Conservation (phyloP, 1,139 yeast species). For the Petasospora rhodanensis region DNA sequence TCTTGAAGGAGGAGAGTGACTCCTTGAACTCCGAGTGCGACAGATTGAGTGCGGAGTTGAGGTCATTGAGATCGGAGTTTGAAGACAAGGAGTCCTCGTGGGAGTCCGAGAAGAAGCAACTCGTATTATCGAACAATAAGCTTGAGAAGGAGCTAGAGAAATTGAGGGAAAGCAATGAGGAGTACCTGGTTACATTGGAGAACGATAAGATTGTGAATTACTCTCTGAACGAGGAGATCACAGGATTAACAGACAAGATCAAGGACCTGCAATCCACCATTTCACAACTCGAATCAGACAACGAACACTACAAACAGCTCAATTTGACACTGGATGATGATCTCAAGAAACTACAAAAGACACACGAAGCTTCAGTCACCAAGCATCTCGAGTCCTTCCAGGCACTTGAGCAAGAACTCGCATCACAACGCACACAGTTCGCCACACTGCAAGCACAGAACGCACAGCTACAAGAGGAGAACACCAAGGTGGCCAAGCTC, state of each 20-base stretch:
- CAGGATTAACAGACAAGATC: slow-evolving; percentile 25
- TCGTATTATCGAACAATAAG: slow-evolving; percentile 19
- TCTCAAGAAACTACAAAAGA: slow-evolving; percentile 24
- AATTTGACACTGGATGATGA: slow-evolving; percentile 2
- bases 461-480: slow-evolving; percentile 10
- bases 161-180: slow-evolving; percentile 42
- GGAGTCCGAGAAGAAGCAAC: slow-evolving; percentile 39
- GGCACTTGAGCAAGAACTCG: slow-evolving; percentile 9
- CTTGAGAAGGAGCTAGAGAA: slow-evolving; percentile 23
- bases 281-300: slow-evolving; percentile 3
- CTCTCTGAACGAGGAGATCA: slow-evolving; percentile 33
- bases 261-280: slow-evolving; percentile 11
- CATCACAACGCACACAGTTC: slow-evolving; percentile 15
- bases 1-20: slow-evolving; percentile 48
- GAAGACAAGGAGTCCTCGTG: slow-evolving; percentile 40
- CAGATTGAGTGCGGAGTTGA: slow-evolving; percentile 47
- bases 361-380: slow-evolving; percentile 9
- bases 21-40: slow-evolving; percentile 67
- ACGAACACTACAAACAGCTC: not conserved
- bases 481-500: slow-evolving; percentile 26
- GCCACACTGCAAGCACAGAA: slow-evolving; percentile 19
- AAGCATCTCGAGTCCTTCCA: slow-evolving; percentile 8
- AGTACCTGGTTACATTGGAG: slow-evolving; percentile 41
- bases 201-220: slow-evolving; percentile 45
- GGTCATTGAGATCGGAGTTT: slow-evolving; percentile 41